Percentiles rank a stretch among this genome's conserved stretches.
These are phyloP conservation scores for Domatiomyces catenatus DNA, from an alignment of 2,329 filamentous ascomycete species.

Conservation along the genomic window DNA sequence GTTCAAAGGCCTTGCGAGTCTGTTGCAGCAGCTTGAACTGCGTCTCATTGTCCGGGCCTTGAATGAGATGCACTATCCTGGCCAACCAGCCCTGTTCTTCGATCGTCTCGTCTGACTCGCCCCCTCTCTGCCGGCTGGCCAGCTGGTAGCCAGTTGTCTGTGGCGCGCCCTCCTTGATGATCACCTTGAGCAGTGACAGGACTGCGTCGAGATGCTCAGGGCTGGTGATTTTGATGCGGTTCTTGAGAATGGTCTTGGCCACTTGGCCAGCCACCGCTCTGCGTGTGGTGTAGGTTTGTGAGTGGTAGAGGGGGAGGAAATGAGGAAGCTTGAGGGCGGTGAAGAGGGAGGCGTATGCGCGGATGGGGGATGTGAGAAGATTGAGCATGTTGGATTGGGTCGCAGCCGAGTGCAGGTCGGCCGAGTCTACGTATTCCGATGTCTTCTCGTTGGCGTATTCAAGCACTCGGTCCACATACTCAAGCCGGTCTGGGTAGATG, in stretches of 20 bases:
- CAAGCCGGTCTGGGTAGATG: conserved; percentile 65
- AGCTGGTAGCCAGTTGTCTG: conserved; percentile 69
- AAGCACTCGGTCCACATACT: conserved; percentile 90
- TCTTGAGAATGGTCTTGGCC: conserved; percentile 63
- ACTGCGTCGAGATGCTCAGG: conserved; percentile 73
- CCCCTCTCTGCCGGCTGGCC: conserved; percentile 53
- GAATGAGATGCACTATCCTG: conserved; percentile 74
- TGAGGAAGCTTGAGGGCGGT: conserved; percentile 88
- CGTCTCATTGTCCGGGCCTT: conserved; percentile 72
- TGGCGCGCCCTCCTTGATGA: conserved; percentile 87
- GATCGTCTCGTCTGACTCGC: conserved; percentile 91
- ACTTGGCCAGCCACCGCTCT: conserved; percentile 84
- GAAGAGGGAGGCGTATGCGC: conserved; percentile 83
- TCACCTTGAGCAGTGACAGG: conserved; percentile 70
- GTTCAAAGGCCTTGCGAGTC: conserved; percentile 68
- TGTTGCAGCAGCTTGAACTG: conserved; percentile 83
- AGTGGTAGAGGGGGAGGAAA: conserved; percentile 76
- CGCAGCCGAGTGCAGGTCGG: conserved; percentile 78
- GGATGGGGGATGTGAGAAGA: conserved; percentile 77
- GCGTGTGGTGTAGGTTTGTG: conserved; percentile 83
- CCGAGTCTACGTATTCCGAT: conserved; percentile 75
- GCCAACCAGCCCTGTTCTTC: conserved; percentile 97
- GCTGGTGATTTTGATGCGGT: conserved; percentile 64
- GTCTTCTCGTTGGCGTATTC: conserved; percentile 79
- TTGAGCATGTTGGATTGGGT: conserved; percentile 81